A percentile compares a stretch with the other conserved stretches of the same genome.
Evolutionary conservation across 2,329 filamentous ascomycete genomes (phyloP).

Genomic region (Trichoderma afroharzianum): DNA sequence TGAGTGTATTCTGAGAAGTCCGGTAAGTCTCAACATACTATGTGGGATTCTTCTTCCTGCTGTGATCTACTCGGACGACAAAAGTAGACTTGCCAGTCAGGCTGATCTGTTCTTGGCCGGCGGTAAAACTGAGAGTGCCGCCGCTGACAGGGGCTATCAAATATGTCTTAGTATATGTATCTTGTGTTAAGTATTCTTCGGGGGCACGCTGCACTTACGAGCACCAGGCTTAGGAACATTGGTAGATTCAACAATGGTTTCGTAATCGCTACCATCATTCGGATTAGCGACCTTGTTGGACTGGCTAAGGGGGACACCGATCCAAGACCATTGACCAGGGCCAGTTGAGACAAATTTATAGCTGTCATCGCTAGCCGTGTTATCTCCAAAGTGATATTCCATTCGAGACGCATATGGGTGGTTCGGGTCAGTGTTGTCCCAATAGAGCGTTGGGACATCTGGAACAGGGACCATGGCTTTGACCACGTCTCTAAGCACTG

Average conservation of each 20-base stretch:
- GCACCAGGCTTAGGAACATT: neutral
- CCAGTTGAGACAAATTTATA: neutral
- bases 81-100: neutral
- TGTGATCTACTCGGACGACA: neutral
- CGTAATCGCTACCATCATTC: neutral
- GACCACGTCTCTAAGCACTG: neutral
- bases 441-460: neutral
- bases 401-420: neutral
- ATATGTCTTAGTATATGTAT: neutral
- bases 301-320: neutral
- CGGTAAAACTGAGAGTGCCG: neutral
- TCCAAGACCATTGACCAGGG: neutral
- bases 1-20: neutral
- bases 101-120: neutral
- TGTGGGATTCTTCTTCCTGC: neutral
- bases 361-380: neutral
- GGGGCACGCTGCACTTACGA: neutral
- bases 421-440: neutral
- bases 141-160: neutral
- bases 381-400: neutral
- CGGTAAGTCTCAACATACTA: neutral
- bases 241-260: neutral
- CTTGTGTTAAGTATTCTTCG: neutral
- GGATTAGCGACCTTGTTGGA: neutral
- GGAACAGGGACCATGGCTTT: neutral